Evolutionary conservation across 495 filamentous ascomycete species (phyloP), one percentile per base, ranked within the genome.

Genomic region (Penicillium subrubescens): DNA sequence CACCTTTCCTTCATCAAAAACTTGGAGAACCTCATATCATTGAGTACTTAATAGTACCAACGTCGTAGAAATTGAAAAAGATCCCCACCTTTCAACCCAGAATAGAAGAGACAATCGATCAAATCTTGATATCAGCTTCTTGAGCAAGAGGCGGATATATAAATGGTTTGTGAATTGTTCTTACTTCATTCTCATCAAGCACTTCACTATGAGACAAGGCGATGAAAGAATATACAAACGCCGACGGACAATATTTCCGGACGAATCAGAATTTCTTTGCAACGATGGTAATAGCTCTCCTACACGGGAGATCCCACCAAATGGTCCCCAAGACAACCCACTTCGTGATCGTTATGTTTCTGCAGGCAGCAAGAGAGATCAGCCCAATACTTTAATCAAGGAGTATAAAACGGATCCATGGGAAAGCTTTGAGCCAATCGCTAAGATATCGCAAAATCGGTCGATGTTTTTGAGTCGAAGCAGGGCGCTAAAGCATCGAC

Each of bases 391-490:
- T 2, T 27, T 5, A 51, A 51, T 51, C 48, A 51, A 51, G 5
- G 27, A 29, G 2, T 25, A 1, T 51, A 51, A 51, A 0, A 51
- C 48, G 48, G 5, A 62, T 23, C 52, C 39, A 27, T 62, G 39
- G 60, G 39, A 56, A 37, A 57, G 14, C 25, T 62, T 56, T 5
- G 53, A 62, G 29, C 39, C 39, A 25, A 29, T 37, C 12, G 41
- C 53, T 44, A 29, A 41, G 48, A 61, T 61, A n/a, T 56, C 27
- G 17, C 37, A 57, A 57, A 39, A 48, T 44, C 52, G 41, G 0
- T 57, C 51, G 14, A 17, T 57, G 2, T 27, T 62, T 14, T 19
- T 65, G 23, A 50, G 57, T 34, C 57, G 62, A 55, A 29, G 34
- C 19, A 55, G 35, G 37, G 21, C 2, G 15, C 14, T 55, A 10